Conservation (phyloP, 768 basidiomycete species). For the Psilocybe tampanensis region DNA sequence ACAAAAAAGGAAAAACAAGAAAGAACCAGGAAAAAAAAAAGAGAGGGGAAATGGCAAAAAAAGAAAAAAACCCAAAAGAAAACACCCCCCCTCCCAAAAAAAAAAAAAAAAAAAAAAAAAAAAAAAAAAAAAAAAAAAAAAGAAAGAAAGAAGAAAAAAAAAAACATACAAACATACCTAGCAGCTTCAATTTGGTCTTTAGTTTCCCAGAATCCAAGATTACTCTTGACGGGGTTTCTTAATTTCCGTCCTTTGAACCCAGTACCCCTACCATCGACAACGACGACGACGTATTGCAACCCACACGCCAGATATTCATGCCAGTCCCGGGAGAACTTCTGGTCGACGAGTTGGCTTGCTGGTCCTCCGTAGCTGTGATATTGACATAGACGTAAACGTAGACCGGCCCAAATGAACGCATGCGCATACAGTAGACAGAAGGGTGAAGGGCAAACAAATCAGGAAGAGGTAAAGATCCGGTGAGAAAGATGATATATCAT, state of each 20-base stretch:
- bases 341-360: constrained; percentile 74
- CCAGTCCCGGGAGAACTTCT: constrained; percentile 76
- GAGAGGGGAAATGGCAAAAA: too few species aligned
- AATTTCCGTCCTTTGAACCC: constrained; percentile 86
- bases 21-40: neutral
- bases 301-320: constrained; percentile 83
- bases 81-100: neutral
- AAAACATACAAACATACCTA: constrained; percentile 49
- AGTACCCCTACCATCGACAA: constrained; percentile 92
- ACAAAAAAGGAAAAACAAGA: too few species aligned
- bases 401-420: too few species aligned
- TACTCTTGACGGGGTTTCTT: constrained; percentile 85
- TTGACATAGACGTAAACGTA: too few species aligned
- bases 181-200: constrained; percentile 90
- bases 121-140: neutral
- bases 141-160: neutral
- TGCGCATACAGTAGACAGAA: too few species aligned
- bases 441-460: neutral
- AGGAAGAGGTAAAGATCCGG: neutral
- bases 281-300: constrained; percentile 82
- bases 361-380: constrained; percentile 96
- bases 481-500: constrained; percentile 4
- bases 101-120: neutral
- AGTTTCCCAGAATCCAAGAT: constrained; percentile 89
- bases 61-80: neutral